These are phyloP conservation scores for Chimonanthus salicifolius DNA, from an alignment of 164 flowering plant genomes.

Conservation along the genomic window DNA sequence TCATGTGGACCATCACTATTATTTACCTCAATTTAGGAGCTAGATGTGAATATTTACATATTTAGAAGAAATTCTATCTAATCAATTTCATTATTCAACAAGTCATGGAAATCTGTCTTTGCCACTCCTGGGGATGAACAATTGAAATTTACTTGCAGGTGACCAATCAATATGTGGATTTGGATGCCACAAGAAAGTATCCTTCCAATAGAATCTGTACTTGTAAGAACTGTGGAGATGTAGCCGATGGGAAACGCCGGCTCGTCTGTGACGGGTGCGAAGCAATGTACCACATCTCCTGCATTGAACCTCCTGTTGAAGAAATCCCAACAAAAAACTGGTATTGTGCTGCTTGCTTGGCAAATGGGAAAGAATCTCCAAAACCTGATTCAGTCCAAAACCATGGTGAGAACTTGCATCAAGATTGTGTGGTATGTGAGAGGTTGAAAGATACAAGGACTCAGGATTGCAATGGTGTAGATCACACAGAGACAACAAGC, in stretches of 20 bases:
- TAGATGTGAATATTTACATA: neutral
- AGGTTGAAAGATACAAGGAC: slow-evolving; percentile 32
- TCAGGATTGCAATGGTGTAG: slow-evolving; percentile 12
- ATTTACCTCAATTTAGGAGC: neutral
- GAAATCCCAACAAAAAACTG: slow-evolving; percentile 56
- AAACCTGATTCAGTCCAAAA: slow-evolving; percentile 6
- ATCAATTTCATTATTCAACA: neutral
- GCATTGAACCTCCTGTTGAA: slow-evolving; percentile 54
- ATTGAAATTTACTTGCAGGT: slow-evolving; percentile 13
- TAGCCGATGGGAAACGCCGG: slow-evolving; percentile 47
- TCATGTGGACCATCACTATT: neutral
- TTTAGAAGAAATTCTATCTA: neutral
- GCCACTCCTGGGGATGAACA: neutral
- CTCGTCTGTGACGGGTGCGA: slow-evolving; percentile 87
- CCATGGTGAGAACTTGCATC: slow-evolving; percentile 28
- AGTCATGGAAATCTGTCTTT: neutral
- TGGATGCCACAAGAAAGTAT: slow-evolving; percentile 18
- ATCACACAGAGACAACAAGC: slow-evolving; percentile 14
- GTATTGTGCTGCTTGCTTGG: slow-evolving; percentile 62
- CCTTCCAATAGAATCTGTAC: slow-evolving; percentile 18
- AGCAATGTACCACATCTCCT: slow-evolving; percentile 65
- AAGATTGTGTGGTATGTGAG: slow-evolving; percentile 68
- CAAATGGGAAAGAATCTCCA: slow-evolving; percentile 35
- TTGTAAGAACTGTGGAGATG: slow-evolving; percentile 52
- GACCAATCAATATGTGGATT: slow-evolving; percentile 6